A percentile compares a stretch with the other conserved stretches of the same genome.
Evolutionary conservation across 805 yeast species (phyloP).

Genomic region (Pichia californica): DNA sequence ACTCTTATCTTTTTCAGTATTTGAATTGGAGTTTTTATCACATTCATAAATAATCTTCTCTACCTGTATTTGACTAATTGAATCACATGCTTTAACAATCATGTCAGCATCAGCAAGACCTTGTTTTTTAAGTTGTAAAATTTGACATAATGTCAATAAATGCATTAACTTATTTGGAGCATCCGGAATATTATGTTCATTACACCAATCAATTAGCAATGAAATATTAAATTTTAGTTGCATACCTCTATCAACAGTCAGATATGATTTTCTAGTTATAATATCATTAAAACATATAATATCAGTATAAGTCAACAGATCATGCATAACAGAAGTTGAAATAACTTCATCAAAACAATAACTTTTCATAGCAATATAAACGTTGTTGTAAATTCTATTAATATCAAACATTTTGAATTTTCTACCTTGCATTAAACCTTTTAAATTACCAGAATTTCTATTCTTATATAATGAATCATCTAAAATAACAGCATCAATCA

Average conservation of each 20-base stretch:
- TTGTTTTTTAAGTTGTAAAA: conserved; percentile 9
- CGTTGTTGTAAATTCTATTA: conserved; percentile 8
- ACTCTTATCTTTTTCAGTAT: background rate
- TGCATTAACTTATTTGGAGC: conserved; percentile 12
- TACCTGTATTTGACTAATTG: conserved; percentile 8
- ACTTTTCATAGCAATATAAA: conserved; percentile 8
- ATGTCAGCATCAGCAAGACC: conserved; percentile 9
- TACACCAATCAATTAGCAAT: conserved; percentile 13
- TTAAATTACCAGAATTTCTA: conserved; percentile 2
- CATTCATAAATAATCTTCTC: conserved; percentile 9
- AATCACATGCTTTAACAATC: conserved; percentile 4
- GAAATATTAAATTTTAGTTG: conserved; percentile 9
- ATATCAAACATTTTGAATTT: conserved; percentile 11
- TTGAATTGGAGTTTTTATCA: conserved; percentile 1
- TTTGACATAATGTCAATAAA: conserved; percentile 10
- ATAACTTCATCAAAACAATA: conserved; percentile 9
- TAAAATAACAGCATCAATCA: conserved; percentile 7
- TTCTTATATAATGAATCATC: conserved; percentile 3
- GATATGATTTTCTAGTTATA: conserved; percentile 5
- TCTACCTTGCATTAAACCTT: conserved; percentile 2
- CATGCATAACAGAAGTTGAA: conserved; percentile 5
- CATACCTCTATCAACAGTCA: conserved; percentile 5
- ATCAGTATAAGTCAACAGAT: conserved; percentile 10
- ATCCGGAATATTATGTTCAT: conserved; percentile 9
- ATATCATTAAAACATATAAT: conserved; percentile 9